Evolutionary conservation across 176 grass and related monocot genomes (phyloP).

Genomic region (Neostapfia colusana): DNA sequence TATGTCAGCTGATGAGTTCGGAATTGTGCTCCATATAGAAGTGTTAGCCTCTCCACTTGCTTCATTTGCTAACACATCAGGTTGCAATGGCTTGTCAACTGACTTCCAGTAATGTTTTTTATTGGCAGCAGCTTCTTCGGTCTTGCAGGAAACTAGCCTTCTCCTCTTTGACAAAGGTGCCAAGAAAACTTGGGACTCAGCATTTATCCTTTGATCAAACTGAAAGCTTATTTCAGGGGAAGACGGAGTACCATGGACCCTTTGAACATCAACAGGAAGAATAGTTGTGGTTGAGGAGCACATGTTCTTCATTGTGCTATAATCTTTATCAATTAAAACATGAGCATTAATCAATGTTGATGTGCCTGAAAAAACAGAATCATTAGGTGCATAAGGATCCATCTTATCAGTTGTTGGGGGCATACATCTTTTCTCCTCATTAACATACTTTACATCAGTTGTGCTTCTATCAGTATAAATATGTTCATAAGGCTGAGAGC

Average conservation of each 20-base stretch:
- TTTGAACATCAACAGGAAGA: conserved; percentile 46
- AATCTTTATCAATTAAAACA: conserved; percentile 41
- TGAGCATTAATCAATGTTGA: conserved; percentile 42
- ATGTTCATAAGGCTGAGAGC: conserved; percentile 43
- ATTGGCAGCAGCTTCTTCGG: conserved; percentile 41
- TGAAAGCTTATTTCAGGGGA: conserved; percentile 52
- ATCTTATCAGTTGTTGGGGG: conserved; percentile 31
- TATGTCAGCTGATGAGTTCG: conserved; percentile 43
- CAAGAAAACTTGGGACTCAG: conserved; percentile 52
- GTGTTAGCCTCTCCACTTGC: conserved; percentile 29
- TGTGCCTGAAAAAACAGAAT: conserved; percentile 38
- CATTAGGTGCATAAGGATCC: conserved; percentile 40
- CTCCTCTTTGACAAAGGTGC: conserved; percentile 57
- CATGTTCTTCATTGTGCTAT: conserved; percentile 27
- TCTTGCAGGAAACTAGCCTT: conserved; percentile 59
- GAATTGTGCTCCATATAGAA: conserved; percentile 42
- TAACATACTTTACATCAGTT: conserved; percentile 31
- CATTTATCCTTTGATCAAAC: conserved; percentile 49
- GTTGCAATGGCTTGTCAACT: conserved; percentile 39
- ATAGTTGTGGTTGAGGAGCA: conserved; percentile 33
- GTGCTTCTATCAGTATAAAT: conserved; percentile 25
- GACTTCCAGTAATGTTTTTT: conserved; percentile 46
- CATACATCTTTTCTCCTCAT: conserved; percentile 31
- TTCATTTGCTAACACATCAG: conserved; percentile 39
- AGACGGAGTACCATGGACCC: conserved; percentile 40